phyloP scores from a whole-genome alignment of 2,329 filamentous ascomycete genomes.

The Fusarium algeriense region DNA sequence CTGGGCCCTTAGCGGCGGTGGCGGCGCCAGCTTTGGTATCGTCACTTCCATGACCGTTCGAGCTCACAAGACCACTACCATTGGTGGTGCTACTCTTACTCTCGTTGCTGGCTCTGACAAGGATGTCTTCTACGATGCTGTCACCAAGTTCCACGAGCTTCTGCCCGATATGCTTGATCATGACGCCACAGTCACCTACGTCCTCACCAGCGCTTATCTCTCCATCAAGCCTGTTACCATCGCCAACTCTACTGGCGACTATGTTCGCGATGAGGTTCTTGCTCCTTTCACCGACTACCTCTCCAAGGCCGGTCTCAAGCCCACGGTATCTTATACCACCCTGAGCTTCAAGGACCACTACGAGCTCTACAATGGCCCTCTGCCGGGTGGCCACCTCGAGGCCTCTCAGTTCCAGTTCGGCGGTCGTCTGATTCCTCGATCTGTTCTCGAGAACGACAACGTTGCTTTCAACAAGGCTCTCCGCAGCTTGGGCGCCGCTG shows the following conservation, averaged over 20 bases:
- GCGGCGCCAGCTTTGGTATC: conserved; percentile 69
- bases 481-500: neutral
- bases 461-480: neutral
- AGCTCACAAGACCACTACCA: conserved; percentile 50
- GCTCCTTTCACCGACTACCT: conserved; percentile 7
- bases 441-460: conserved; percentile 27
- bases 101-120: conserved; percentile 1
- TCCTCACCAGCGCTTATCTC: conserved; percentile 62
- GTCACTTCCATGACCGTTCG: conserved; percentile 67
- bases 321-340: neutral
- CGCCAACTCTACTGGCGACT: conserved; percentile 52
- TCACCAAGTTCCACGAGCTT: conserved; percentile 3
- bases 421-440: conserved; percentile 58
- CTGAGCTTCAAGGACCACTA: conserved; percentile 54
- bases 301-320: neutral
- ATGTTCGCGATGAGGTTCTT: neutral
- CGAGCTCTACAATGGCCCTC: conserved; percentile 56
- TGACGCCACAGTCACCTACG: conserved; percentile 63
- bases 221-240: conserved; percentile 54
- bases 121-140: conserved; percentile 8
- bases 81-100: conserved; percentile 4
- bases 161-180: conserved; percentile 62
- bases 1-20: conserved; percentile 72
- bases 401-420: conserved; percentile 51
- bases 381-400: conserved; percentile 53